Percentiles rank a stretch among this genome's conserved stretches.
Evolutionary conservation across 2,329 filamentous ascomycete genomes (phyloP).

Genomic region (Calonectria naviculata): DNA sequence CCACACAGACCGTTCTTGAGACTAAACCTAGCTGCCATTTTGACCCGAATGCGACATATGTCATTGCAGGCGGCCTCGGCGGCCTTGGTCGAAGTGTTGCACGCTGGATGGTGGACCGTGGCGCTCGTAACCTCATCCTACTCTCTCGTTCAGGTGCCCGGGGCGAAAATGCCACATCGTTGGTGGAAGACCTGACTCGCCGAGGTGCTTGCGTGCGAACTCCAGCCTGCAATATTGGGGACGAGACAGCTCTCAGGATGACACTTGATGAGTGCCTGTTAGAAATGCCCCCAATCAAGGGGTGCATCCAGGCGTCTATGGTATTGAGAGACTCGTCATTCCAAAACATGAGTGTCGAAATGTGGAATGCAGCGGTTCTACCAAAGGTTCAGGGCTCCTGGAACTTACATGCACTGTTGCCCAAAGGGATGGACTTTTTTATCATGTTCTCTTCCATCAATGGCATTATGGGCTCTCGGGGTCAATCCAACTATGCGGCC

Average conservation of each 20-base stretch:
- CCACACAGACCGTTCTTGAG: not conserved
- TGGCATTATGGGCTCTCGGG: not conserved
- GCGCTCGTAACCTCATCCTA: slow-evolving; percentile 43
- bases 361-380: not conserved
- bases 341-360: not conserved
- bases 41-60: not conserved
- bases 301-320: not conserved
- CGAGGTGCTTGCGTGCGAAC: not conserved
- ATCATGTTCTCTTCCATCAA: not conserved
- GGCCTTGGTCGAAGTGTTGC: slow-evolving; percentile 32
- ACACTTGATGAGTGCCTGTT: not conserved
- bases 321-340: not conserved
- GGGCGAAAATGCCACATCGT: not conserved
- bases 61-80: slow-evolving; percentile 32
- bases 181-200: not conserved
- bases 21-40: not conserved
- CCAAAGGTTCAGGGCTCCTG: not conserved
- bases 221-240: not conserved
- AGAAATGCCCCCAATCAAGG: not conserved
- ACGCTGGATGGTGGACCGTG: slow-evolving; percentile 24
- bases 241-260: not conserved
- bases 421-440: not conserved
- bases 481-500: not conserved
- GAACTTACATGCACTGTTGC: not conserved
- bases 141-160: slow-evolving; percentile 33